A percentile compares a stretch with the other conserved stretches of the same genome.
Conservation (phyloP, 768 basidiomycete species). For the Podaxis mareebaensis region DNA sequence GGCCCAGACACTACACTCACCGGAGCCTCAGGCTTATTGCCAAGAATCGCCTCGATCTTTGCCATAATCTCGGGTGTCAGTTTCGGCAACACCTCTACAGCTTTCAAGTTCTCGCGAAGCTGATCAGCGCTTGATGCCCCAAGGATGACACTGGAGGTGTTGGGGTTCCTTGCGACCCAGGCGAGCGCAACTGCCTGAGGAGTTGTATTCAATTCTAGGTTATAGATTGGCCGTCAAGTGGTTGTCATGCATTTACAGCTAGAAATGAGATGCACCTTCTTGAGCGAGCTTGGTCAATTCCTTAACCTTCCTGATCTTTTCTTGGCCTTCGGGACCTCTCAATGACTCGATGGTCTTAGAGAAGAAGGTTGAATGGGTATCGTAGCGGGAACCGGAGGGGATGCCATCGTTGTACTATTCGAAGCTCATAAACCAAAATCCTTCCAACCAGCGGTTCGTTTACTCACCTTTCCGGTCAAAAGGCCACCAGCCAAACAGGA, state of each 20-base stretch:
- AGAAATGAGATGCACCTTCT: conserved; percentile 34
- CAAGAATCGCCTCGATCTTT: conserved; percentile 69
- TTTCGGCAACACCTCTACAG: conserved; percentile 71
- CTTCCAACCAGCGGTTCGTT: not conserved
- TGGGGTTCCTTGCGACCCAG: conserved; percentile 69
- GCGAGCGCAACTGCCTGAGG: conserved; percentile 73
- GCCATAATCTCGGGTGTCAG: conserved; percentile 64
- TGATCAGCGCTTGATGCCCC: conserved; percentile 67
- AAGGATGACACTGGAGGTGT: conserved; percentile 66
- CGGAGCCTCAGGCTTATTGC: conserved; percentile 45
- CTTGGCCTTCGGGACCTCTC: conserved; percentile 58
- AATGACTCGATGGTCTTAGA: conserved; percentile 55
- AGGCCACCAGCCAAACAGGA: conserved; percentile 74
- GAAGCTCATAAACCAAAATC: not conserved
- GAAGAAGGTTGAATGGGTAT: conserved; percentile 54
- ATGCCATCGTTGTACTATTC: conserved; percentile 71
- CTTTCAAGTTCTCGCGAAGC: conserved; percentile 66
- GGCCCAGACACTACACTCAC: conserved; percentile 28
- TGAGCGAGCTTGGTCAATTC: conserved; percentile 69
- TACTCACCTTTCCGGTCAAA: conserved; percentile 70
- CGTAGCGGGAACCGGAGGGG: conserved; percentile 72
- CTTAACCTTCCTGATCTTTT: conserved; percentile 69
- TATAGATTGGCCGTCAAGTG: too few species aligned
- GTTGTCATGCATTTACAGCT: too few species aligned
- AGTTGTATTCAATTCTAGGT: conserved; percentile 54